Evolutionary conservation across 305 asterid genomes (phyloP), one percentile per base, ranked within the genome.

Genomic region (Fraxinus sp.): DNA sequence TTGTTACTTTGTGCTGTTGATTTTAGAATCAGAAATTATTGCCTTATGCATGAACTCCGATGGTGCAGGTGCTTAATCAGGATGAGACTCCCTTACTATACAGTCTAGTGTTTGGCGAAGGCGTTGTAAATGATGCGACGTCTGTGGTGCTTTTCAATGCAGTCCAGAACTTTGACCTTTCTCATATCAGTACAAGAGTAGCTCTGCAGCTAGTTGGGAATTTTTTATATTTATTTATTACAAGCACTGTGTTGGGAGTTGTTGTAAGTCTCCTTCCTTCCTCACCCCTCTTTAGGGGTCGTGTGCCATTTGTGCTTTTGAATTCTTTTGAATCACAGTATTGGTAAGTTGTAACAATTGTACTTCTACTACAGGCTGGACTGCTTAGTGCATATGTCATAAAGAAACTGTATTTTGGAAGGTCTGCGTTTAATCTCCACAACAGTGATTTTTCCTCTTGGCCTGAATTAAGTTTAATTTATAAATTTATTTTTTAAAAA

Each of bases 81-180:
- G 94, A 91, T 49, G 93, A 92, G 85, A 91, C 96, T 7, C 92
- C 93, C 33, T 83, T 91, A 62, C 82, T 91, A 22, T 91, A 92
- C 87, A 91, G 91, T 86, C 88, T 89, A 49, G 92, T 92, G 39
- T 92, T 92, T 75, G 93, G 92, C 64, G 93, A 90, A 88, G 91
- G 94, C 18, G 94, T 91, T 79, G 94, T 91, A 72, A 91, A 91
- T 78, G 94, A 91, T 81, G 94, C 94, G 71, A 91, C 94, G 68
- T 91, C 94, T 3, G 92, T 91, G 86, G 94, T 91, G 90, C 90
- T 91, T 85, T 91, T 91, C 90, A 91, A 91, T 77, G 94, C 94
- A 52, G 87, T 91, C 87, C 94, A 91, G 84, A 89, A 89, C 82
- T 90, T 90, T 84, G 94, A 91, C 81, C 83, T 91, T 59, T 85